Evolutionary conservation across 179 eudicot species (phyloP).

Genomic region (Silene vulgaris): DNA sequence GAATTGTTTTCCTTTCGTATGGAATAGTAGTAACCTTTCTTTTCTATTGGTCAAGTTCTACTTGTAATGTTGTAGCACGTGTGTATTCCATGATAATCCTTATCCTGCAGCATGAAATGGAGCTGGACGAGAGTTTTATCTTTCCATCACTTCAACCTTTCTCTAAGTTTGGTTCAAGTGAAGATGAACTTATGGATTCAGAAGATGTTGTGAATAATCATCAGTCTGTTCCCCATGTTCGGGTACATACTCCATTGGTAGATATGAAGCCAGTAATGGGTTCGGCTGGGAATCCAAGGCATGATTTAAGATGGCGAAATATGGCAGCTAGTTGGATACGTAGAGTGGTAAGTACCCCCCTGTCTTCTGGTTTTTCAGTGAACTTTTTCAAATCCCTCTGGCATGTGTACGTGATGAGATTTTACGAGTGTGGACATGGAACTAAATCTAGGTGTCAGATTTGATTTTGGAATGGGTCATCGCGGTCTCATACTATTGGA

Average conservation of each 20-base stretch:
- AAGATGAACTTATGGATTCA: slow-evolving; percentile 80
- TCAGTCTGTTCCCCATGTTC: slow-evolving; percentile 34
- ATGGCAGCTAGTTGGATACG: slow-evolving; percentile 59
- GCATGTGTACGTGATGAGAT: not conserved
- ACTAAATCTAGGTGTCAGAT: not conserved
- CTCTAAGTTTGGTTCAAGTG: slow-evolving; percentile 73
- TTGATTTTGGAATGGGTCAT: too few relatives aligned
- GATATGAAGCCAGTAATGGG: slow-evolving; percentile 55
- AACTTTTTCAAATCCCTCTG: not conserved
- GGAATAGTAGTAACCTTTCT: not conserved
- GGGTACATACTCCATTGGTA: slow-evolving; percentile 30
- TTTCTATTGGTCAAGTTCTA: not conserved
- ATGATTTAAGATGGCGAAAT: slow-evolving; percentile 56
- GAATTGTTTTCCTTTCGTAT: not conserved
- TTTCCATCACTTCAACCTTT: slow-evolving; percentile 66
- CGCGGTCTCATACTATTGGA: too few relatives aligned
- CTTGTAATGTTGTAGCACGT: not conserved
- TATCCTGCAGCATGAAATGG: slow-evolving; percentile 71
- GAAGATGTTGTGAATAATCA: slow-evolving; percentile 61
- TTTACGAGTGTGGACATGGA: not conserved
- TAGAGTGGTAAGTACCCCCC: slow-evolving; percentile 48
- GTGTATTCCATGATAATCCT: not conserved
- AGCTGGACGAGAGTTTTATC: slow-evolving; percentile 76
- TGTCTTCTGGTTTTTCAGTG: not conserved
- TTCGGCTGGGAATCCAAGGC: slow-evolving; percentile 44